These are phyloP conservation scores for Pelargonium citronellum DNA, from an alignment of 441 rosid genomes.

Conservation along the genomic window DNA sequence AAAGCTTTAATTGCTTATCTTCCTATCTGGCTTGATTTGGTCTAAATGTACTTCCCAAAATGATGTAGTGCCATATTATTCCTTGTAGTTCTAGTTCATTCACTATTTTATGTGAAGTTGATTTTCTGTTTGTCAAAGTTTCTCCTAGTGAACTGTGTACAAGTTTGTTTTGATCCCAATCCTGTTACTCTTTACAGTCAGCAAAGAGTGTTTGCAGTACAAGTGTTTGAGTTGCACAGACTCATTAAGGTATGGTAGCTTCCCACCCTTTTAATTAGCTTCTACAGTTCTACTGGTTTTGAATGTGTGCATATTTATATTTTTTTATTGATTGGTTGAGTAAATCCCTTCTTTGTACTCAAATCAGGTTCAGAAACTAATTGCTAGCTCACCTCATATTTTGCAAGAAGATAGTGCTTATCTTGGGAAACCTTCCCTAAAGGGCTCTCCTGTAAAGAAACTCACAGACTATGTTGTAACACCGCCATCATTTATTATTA, in stretches of 20 bases:
- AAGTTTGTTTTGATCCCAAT: constrained; percentile 26
- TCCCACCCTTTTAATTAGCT: constrained; percentile 9
- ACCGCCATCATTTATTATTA: constrained; percentile 34
- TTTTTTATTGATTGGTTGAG: neutral
- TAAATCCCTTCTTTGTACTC: constrained; percentile 11
- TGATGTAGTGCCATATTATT: constrained; percentile 16
- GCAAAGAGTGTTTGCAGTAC: constrained; percentile 35
- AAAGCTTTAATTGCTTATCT: neutral
- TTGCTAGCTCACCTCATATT: constrained; percentile 65
- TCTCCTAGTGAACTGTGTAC: neutral
- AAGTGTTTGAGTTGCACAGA: constrained; percentile 68
- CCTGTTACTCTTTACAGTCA: constrained; percentile 35
- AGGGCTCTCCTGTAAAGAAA: constrained; percentile 39
- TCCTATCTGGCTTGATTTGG: neutral
- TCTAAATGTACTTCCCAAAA: neutral
- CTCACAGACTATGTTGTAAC: constrained; percentile 33
- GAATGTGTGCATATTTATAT: constrained; percentile 8
- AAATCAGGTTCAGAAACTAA: constrained; percentile 65
- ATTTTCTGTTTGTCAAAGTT: constrained; percentile 13
- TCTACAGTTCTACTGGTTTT: neutral
- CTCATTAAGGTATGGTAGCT: constrained; percentile 63
- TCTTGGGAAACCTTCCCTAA: constrained; percentile 36
- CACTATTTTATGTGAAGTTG: constrained; percentile 5
- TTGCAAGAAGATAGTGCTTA: constrained; percentile 45
- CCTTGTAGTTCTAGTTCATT: constrained; percentile 17